Evolutionary conservation across 257 asterid genomes (phyloP).

Genomic region (Rauvolfia tetraphylla): DNA sequence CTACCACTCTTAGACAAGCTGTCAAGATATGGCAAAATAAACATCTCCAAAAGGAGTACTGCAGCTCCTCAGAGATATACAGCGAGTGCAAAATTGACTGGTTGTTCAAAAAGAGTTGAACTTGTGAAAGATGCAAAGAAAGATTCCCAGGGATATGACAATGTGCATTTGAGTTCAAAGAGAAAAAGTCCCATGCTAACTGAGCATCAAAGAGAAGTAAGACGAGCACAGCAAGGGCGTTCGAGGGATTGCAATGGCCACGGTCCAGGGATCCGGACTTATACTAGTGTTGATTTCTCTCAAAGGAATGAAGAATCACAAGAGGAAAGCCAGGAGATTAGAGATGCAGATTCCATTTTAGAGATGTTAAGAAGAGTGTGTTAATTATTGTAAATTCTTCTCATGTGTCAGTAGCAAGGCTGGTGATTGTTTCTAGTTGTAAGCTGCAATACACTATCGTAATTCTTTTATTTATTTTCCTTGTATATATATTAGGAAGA

Average conservation of each 20-base stretch:
- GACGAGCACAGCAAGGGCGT: conserved; percentile 78
- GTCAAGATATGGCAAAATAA: conserved; percentile 52
- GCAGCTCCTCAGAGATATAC: conserved; percentile 22
- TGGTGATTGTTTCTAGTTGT: too few species aligned
- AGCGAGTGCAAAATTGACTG: conserved; percentile 35
- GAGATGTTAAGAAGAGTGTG: conserved; percentile 32
- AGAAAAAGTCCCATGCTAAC: conserved; percentile 55
- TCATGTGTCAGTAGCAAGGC: not conserved
- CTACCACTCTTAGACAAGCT: conserved; percentile 64
- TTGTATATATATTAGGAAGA: too few species aligned
- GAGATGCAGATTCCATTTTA: conserved; percentile 41
- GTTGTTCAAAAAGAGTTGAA: conserved; percentile 72
- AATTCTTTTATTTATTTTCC: not conserved
- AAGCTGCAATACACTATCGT: not conserved
- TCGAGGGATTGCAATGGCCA: conserved; percentile 56
- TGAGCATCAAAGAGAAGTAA: conserved; percentile 78
- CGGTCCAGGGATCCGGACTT: conserved; percentile 73
- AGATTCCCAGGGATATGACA: conserved; percentile 17
- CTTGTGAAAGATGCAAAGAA: conserved; percentile 26
- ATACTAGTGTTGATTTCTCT: conserved; percentile 68
- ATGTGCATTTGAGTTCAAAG: conserved; percentile 30
- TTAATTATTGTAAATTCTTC: not conserved
- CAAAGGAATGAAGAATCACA: conserved; percentile 77
- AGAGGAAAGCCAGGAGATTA: conserved; percentile 45
- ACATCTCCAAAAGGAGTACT: conserved; percentile 36